A percentile compares a stretch with the other conserved stretches of the same genome.
Evolutionary conservation across 164 flowering plant species (phyloP).

Genomic region (Tetrastigma voinierianum): DNA sequence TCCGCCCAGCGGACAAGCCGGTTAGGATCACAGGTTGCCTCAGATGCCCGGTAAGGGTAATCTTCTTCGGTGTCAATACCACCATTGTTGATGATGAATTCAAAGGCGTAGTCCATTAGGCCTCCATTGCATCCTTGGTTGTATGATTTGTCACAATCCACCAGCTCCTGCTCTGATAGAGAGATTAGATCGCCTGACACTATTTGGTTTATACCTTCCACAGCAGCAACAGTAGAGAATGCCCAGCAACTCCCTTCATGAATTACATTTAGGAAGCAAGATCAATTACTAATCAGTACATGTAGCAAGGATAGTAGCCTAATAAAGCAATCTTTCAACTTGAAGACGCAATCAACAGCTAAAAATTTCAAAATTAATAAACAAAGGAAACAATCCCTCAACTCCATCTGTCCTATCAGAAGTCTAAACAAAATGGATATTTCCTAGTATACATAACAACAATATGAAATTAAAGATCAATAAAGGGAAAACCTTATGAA

Average conservation of each 20-base stretch:
- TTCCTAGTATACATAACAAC: too few species aligned
- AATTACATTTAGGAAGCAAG: neutral
- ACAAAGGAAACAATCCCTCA: too few species aligned
- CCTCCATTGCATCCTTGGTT: constrained; percentile 51
- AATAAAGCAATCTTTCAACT: too few species aligned
- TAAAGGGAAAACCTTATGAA: too few species aligned
- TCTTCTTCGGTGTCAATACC: constrained; percentile 44
- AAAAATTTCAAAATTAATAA: too few species aligned
- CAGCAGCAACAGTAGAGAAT: constrained; percentile 44
- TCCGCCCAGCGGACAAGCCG: constrained; percentile 13
- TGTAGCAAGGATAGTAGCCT: neutral
- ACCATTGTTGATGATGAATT: constrained; percentile 40
- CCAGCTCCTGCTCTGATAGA: constrained; percentile 52
- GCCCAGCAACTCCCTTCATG: constrained; percentile 58
- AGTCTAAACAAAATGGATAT: too few species aligned
- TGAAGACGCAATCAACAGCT: too few species aligned
- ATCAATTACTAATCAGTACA: neutral
- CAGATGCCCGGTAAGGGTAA: constrained; percentile 39
- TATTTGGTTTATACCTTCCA: constrained; percentile 51
- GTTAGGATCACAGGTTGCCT: constrained; percentile 26
- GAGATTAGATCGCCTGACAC: constrained; percentile 41
- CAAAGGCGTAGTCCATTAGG: constrained; percentile 46
- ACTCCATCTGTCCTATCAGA: too few species aligned
- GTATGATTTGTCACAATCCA: constrained; percentile 38
- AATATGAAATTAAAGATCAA: too few species aligned